Percentiles rank a stretch among this genome's conserved stretches.
Evolutionary conservation across 2,329 filamentous ascomycete species (phyloP).

Genomic region (Graphilbum fragrans): DNA sequence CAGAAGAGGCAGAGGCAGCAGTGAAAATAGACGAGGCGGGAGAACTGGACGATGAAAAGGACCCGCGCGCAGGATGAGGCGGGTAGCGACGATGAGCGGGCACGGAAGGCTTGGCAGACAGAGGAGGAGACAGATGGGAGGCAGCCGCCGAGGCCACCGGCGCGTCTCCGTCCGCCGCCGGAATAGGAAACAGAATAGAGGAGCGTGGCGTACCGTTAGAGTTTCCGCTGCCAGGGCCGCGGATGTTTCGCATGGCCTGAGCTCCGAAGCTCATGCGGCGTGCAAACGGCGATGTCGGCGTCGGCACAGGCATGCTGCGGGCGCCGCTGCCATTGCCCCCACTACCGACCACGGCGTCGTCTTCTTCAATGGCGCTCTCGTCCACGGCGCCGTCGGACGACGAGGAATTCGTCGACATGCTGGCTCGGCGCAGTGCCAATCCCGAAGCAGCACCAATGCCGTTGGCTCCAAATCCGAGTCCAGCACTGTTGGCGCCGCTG

Average conservation of each 20-base stretch:
- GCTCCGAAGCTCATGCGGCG: conserved; percentile 86
- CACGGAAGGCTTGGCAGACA: background rate
- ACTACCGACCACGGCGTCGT: conserved; percentile 30
- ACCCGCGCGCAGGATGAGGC: background rate
- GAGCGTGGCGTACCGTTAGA: conserved; percentile 41
- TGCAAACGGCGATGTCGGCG: conserved; percentile 61
- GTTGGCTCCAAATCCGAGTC: too few species aligned
- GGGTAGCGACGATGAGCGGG: background rate
- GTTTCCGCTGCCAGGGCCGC: conserved; percentile 36
- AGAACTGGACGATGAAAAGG: background rate
- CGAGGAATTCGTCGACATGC: conserved; percentile 53
- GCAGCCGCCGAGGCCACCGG: too few species aligned
- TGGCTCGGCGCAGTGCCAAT: conserved; percentile 41
- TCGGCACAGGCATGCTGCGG: conserved; percentile 31
- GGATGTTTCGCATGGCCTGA: conserved; percentile 62
- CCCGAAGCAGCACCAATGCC: conserved; percentile 15
- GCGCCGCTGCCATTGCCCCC: background rate
- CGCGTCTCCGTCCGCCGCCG: background rate
- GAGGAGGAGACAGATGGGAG: too few species aligned
- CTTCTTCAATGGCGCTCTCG: conserved; percentile 63
- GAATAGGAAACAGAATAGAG: background rate
- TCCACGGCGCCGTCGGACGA: conserved; percentile 42
- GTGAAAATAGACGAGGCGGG: conserved; percentile 15
- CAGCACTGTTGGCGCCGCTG: conserved; percentile 1
- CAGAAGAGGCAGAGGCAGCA: conserved; percentile 19